A percentile compares a stretch with the other conserved stretches of the same genome.
These are phyloP conservation scores for Mycena filopes DNA, from an alignment of 768 basidiomycete genomes.

Conservation along the genomic window DNA sequence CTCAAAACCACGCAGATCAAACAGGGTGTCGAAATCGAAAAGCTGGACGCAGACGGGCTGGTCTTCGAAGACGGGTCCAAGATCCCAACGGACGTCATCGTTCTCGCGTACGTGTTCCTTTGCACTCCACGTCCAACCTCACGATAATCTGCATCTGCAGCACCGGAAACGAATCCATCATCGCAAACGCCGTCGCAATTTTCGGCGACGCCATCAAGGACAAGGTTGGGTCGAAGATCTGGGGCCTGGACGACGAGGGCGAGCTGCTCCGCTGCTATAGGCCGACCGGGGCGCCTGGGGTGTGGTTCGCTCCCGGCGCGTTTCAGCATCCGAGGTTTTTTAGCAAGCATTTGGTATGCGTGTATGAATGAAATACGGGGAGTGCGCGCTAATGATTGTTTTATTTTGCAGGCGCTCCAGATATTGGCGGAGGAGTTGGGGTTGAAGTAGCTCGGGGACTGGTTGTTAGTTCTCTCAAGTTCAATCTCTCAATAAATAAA, in stretches of 20 bases:
- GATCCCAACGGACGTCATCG: conserved; percentile 50
- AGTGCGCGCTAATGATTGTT: background rate
- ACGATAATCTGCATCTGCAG: no score
- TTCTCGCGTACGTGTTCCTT: conserved; percentile 23
- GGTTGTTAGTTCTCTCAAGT: no score
- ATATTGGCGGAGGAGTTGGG: conserved; percentile 5
- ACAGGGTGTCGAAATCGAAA: conserved; percentile 56
- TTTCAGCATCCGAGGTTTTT: conserved; percentile 24
- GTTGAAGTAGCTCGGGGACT: background rate
- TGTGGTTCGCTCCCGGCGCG: conserved; percentile 28
- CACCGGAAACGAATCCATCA: conserved; percentile 15
- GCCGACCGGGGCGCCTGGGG: conserved; percentile 24
- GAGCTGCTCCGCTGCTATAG: conserved; percentile 36
- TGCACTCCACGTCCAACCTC: no score
- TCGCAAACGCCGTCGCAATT: background rate
- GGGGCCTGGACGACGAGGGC: conserved; percentile 49
- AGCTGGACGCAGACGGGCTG: background rate
- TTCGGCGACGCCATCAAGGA: conserved; percentile 21
- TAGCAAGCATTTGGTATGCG: conserved; percentile 29
- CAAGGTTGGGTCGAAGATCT: conserved; percentile 27
- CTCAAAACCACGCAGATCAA: conserved; percentile 50
- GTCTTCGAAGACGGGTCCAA: conserved; percentile 39
- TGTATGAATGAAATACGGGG: no score
- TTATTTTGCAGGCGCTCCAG: background rate
- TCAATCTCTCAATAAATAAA: no score